A percentile compares a stretch with the other conserved stretches of the same genome.
Conservation (phyloP, 2,329 filamentous ascomycete genomes). For the Fusarium nematophilum region DNA sequence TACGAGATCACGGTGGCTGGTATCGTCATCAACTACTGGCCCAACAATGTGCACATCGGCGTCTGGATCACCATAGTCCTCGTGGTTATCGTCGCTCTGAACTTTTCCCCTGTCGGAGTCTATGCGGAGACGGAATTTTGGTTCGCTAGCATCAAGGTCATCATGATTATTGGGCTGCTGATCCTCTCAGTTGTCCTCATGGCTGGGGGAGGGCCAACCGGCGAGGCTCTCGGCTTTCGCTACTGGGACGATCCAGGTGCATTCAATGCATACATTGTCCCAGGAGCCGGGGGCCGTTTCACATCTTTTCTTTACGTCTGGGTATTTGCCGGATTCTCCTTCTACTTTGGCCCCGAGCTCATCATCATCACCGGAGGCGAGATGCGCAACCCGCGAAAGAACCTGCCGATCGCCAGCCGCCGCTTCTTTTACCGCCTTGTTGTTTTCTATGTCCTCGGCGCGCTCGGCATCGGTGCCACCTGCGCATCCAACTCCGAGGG, state of each 20-base stretch:
- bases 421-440: constrained; percentile 44
- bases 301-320: too few relatives aligned
- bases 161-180: constrained; percentile 61
- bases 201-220: constrained; percentile 58
- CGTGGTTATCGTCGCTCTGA: constrained; percentile 28
- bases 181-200: constrained; percentile 59
- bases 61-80: constrained; percentile 37
- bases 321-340: constrained; percentile 19
- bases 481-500: background rate
- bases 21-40: constrained; percentile 38
- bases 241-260: constrained; percentile 47
- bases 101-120: constrained; percentile 51
- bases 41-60: constrained; percentile 22
- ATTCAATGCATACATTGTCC: background rate
- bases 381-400: constrained; percentile 44
- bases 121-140: constrained; percentile 64
- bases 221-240: constrained; percentile 57
- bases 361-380: constrained; percentile 45
- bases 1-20: constrained; percentile 31
- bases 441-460: constrained; percentile 38
- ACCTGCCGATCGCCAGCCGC: constrained; percentile 43
- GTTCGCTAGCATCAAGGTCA: constrained; percentile 60
- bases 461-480: constrained; percentile 5
- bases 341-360: constrained; percentile 42
- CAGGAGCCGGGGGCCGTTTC: background rate